A percentile compares a stretch with the other conserved stretches of the same genome.
These are phyloP conservation scores for Cajanus cajan DNA, from an alignment of 306 rosid species.

Conservation along the genomic window DNA sequence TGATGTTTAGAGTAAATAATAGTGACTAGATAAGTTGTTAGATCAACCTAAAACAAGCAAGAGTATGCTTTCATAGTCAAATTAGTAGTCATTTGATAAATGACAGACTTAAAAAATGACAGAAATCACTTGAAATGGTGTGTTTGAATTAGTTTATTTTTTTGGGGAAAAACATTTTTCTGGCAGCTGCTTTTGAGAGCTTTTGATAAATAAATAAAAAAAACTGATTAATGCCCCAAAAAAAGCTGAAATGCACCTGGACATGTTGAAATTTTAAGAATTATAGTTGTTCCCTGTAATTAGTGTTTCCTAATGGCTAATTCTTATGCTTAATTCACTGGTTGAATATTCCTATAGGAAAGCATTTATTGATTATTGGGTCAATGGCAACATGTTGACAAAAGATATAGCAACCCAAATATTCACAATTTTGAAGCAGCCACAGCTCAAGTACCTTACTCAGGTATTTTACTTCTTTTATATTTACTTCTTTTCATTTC, in stretches of 20 bases:
- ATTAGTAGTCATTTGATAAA: not conserved
- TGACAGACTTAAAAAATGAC: not conserved
- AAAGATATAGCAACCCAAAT: constrained; percentile 87
- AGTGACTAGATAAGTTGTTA: not conserved
- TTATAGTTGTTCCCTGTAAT: constrained; percentile 26
- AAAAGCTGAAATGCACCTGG: too few species aligned
- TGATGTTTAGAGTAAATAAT: not conserved
- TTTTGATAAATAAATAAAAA: too few species aligned
- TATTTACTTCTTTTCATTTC: constrained; percentile 24
- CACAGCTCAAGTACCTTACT: constrained; percentile 73
- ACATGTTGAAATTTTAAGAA: too few species aligned
- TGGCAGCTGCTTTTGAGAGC: not conserved
- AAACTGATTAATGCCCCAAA: too few species aligned
- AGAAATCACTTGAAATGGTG: not conserved
- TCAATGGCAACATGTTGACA: constrained; percentile 80
- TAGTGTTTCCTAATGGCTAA: constrained; percentile 16
- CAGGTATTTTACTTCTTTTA: constrained; percentile 59
- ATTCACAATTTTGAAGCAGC: constrained; percentile 78
- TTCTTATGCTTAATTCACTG: constrained; percentile 13
- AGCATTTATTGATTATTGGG: constrained; percentile 83
- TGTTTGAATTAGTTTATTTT: not conserved
- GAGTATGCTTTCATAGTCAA: not conserved
- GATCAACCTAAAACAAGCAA: not conserved
- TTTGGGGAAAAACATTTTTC: too few species aligned
- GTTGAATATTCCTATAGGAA: constrained; percentile 51